phyloP scores from a whole-genome alignment of 2,329 filamentous ascomycete species.

The Talaromyces pinophilus region DNA sequence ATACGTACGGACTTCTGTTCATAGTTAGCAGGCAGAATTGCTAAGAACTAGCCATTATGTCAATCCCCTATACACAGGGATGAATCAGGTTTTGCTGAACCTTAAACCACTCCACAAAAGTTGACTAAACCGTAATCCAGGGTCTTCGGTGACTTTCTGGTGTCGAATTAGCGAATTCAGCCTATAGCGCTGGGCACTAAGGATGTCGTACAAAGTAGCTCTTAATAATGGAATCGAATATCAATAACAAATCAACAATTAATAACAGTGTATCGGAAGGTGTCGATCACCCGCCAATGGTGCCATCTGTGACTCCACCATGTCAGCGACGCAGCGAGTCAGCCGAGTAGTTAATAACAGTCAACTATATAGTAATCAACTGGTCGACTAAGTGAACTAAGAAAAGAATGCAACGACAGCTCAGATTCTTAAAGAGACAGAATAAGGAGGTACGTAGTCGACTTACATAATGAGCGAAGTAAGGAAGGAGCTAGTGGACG shows the following conservation, averaged over 20 bases:
- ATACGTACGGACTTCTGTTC: neutral
- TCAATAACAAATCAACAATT: neutral
- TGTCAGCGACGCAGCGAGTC: neutral
- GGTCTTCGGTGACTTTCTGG: neutral
- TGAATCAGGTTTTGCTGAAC: slow-evolving; percentile 10
- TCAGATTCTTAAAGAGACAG: neutral
- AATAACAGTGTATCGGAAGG: neutral
- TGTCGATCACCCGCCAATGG: slow-evolving; percentile 20
- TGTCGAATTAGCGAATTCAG: neutral
- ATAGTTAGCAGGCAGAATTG: neutral
- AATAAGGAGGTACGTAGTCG: neutral
- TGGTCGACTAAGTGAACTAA: neutral
- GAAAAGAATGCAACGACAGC: neutral
- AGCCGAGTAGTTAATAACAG: neutral
- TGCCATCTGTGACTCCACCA: neutral
- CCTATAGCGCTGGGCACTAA: neutral
- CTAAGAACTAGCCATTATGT: neutral
- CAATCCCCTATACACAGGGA: neutral
- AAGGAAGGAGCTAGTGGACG: neutral
- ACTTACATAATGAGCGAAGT: neutral
- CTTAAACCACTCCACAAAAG: neutral
- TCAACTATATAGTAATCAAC: too few relatives aligned
- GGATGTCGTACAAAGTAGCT: neutral
- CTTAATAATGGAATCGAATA: neutral
- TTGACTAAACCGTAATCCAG: neutral